Evolutionary conservation across 306 rosid species (phyloP).

Genomic region (Quillaja saponaria): DNA sequence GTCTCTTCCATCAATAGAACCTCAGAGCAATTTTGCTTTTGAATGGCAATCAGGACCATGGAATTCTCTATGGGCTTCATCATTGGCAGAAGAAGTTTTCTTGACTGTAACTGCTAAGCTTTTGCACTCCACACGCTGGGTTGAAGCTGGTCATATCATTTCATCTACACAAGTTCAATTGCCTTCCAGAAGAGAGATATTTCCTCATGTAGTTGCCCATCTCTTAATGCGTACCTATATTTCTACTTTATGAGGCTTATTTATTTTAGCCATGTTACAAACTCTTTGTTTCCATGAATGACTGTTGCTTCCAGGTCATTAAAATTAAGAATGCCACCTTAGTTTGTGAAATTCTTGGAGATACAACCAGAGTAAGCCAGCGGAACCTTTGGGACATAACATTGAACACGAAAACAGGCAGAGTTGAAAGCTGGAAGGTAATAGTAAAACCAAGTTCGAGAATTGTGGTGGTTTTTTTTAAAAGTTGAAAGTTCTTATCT

Average conservation of each 20-base stretch:
- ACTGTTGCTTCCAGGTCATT: slow-evolving; percentile 56
- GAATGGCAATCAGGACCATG: slow-evolving; percentile 78
- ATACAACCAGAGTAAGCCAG: slow-evolving; percentile 52
- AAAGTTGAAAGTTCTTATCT: not conserved
- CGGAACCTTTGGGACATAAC: slow-evolving; percentile 70
- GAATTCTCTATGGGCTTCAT: slow-evolving; percentile 63
- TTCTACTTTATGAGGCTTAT: no score
- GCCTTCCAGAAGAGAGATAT: slow-evolving; percentile 54
- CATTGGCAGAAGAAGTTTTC: slow-evolving; percentile 60
- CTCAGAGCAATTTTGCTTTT: slow-evolving; percentile 55
- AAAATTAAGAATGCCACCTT: slow-evolving; percentile 41
- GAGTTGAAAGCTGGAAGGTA: slow-evolving; percentile 92
- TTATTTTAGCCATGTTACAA: slow-evolving; percentile 18
- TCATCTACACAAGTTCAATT: slow-evolving; percentile 81
- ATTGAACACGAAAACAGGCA: slow-evolving; percentile 65
- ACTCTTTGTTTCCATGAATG: slow-evolving; percentile 17
- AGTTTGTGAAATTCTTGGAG: slow-evolving; percentile 51
- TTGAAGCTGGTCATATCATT: slow-evolving; percentile 74
- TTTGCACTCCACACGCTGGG: slow-evolving; percentile 69
- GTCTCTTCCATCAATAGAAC: slow-evolving; percentile 57
- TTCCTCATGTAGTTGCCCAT: slow-evolving; percentile 57
- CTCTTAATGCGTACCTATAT: slow-evolving; percentile 9
- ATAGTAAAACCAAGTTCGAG: no score
- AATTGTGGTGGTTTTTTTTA: no score
- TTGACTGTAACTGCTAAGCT: slow-evolving; percentile 63